Conservation (phyloP, 2,329 filamentous ascomycete genomes). For the Penicillium oxalicum region DNA sequence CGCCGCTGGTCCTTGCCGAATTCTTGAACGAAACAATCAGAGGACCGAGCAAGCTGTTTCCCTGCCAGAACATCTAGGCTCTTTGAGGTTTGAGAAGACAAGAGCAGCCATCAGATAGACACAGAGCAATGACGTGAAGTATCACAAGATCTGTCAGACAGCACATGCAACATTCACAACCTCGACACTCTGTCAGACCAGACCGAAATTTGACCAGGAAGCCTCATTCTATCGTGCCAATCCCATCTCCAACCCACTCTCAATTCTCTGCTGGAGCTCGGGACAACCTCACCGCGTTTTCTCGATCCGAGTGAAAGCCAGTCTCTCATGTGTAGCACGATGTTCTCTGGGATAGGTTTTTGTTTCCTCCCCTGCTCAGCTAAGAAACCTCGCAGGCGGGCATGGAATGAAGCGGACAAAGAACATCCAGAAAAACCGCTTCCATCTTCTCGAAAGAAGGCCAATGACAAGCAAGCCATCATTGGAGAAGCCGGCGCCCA, state of each 20-base stretch:
- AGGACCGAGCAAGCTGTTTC: neutral
- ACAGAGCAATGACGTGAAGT: no score
- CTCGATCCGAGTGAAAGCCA: slow-evolving; percentile 11
- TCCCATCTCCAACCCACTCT: slow-evolving; percentile 16
- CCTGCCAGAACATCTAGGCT: slow-evolving; percentile 8
- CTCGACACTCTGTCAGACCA: slow-evolving; percentile 5
- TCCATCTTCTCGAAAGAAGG: slow-evolving; percentile 41
- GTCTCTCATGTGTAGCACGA: slow-evolving; percentile 73
- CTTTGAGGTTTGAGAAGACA: neutral
- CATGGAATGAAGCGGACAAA: slow-evolving; percentile 74
- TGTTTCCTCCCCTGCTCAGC: slow-evolving; percentile 65
- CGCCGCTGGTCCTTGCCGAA: slow-evolving; percentile 1
- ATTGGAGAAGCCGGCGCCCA: slow-evolving; percentile 50
- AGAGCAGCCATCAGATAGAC: no score
- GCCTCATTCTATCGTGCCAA: slow-evolving; percentile 9
- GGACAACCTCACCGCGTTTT: slow-evolving; percentile 10
- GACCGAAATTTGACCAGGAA: slow-evolving; percentile 7
- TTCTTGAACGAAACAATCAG: neutral
- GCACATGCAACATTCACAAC: slow-evolving; percentile 10
- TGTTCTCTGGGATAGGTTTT: slow-evolving; percentile 91
- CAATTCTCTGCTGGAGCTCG: slow-evolving; percentile 19
- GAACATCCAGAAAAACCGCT: slow-evolving; percentile 92
- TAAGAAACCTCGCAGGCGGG: slow-evolving; percentile 51
- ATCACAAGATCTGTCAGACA: slow-evolving; percentile 8
- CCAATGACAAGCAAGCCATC: slow-evolving; percentile 19